Percentiles rank a stretch among this genome's conserved stretches.
Conservation (phyloP, 305 asterid genomes). For the Solanum hybrid region DNA sequence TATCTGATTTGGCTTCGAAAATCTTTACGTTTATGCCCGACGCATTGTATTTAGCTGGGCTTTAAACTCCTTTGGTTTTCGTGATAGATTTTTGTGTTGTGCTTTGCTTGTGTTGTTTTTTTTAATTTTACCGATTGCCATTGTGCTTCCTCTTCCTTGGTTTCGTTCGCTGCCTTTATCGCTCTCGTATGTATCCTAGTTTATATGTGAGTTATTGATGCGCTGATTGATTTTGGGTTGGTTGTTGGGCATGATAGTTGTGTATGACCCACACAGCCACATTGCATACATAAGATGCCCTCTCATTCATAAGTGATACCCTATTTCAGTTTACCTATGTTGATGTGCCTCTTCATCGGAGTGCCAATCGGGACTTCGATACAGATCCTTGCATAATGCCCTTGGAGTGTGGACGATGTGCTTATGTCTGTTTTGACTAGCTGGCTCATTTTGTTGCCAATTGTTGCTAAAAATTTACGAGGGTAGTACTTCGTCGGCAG, state of each 20-base stretch:
- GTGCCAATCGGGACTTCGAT: background rate
- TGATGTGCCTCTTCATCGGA: background rate
- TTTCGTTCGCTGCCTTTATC: background rate
- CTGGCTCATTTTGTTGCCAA: background rate
- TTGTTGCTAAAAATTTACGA: background rate
- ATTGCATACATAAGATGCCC: background rate
- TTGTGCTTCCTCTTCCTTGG: background rate
- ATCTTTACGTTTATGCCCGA: background rate
- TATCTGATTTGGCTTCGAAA: background rate
- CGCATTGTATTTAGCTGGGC: background rate
- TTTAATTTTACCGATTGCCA: background rate
- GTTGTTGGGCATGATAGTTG: background rate
- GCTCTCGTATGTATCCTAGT: background rate
- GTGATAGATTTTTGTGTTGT: too few species aligned
- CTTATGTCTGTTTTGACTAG: background rate
- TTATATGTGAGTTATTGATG: background rate
- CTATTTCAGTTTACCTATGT: background rate
- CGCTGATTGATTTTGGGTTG: background rate
- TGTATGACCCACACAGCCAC: background rate
- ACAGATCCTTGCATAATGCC: background rate
- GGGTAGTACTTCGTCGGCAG: background rate
- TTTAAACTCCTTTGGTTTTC: background rate
- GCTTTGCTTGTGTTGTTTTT: background rate
- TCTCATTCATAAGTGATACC: background rate
- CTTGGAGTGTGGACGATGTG: background rate